These are phyloP conservation scores for Tetrapyrgos nigripes DNA, from an alignment of 1,284 basidiomycete species.

Conservation along the genomic window DNA sequence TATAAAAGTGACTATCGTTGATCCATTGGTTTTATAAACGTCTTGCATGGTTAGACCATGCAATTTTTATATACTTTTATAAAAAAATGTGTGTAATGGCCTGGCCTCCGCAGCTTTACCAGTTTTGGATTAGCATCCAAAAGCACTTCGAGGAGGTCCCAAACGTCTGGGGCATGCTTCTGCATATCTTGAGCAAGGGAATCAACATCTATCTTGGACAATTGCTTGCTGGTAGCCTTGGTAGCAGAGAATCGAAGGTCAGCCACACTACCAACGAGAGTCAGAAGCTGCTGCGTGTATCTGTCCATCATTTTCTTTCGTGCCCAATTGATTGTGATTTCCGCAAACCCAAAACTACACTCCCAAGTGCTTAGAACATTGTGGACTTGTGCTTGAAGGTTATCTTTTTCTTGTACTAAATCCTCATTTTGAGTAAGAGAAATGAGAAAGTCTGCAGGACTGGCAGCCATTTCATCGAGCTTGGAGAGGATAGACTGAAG, in stretches of 20 bases:
- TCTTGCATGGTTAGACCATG: too few relatives aligned
- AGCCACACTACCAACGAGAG: not conserved
- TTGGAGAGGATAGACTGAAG: not conserved
- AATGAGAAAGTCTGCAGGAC: not conserved
- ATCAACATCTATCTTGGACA: conserved; percentile 16
- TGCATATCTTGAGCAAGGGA: conserved; percentile 11
- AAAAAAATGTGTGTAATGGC: too few relatives aligned
- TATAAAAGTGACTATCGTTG: too few relatives aligned
- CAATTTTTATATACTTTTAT: too few relatives aligned
- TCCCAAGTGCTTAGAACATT: not conserved
- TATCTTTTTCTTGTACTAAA: not conserved
- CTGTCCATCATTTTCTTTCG: not conserved
- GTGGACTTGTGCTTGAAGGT: not conserved
- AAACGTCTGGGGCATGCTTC: conserved; percentile 13
- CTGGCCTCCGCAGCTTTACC: not conserved
- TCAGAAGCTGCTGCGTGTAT: not conserved
- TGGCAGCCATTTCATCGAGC: not conserved
- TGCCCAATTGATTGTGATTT: not conserved
- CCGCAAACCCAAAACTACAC: too few relatives aligned
- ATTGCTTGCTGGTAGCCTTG: conserved; percentile 4
- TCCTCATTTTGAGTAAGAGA: not conserved
- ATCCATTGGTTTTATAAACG: too few relatives aligned
- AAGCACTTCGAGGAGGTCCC: conserved; percentile 8
- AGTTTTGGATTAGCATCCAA: not conserved
- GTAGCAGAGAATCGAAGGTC: not conserved